Base-by-base conservation (phyloP, 306 rosid genomes). In the Clitoria ternatea region DNA sequence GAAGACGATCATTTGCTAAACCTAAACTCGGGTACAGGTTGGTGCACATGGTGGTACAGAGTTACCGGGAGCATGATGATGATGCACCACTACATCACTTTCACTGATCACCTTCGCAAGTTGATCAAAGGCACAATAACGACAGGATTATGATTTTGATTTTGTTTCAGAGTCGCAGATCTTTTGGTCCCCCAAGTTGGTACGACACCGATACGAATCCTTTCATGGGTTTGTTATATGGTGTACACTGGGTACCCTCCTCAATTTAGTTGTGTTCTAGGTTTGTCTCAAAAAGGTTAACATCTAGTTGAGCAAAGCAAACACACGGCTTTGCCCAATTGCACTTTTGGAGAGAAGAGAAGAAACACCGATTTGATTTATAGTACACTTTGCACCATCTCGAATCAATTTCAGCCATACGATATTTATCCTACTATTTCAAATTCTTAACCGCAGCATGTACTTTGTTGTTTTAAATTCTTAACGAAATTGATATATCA, bases 181-280 rank as follows among this genome's bases (percentile, higher is more conserved):
- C 71, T 54, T 69, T 80, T 81, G 85, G 93, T 71, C 90, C 86
- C 83, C 66, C 79, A 47, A 19, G 17, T 69, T 66, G 70, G 84
- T 79, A 85, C 82, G 84, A 67, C 35, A 22, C 4, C 2, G 45
- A 64, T 66, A 12, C 56, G 68, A 50, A 70, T 74, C 60, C 70
- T 12, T 36, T 20, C 36, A 18, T 55, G 52, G 54, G 61, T 53
- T 66, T 67, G 47, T 66, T 29, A 50, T 57, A 11, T n/a, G n/a
- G 18, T 56, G 48, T 74, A 24, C 43, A n/a, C 23, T 14, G 1
- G 20, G 17, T 3, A 18, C 45, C 26, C 71, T 74, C 75, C 74
- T 54, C 70, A 1, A 44, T 37, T 72, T 43, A 6, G 69, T 52
- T n/a, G 18, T 17, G 13, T 47, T 47, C 2, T 56, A 36, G n/a